Conservation (phyloP, 208 protist genomes). For the Herpetomonas samuelpessoai region DNA sequence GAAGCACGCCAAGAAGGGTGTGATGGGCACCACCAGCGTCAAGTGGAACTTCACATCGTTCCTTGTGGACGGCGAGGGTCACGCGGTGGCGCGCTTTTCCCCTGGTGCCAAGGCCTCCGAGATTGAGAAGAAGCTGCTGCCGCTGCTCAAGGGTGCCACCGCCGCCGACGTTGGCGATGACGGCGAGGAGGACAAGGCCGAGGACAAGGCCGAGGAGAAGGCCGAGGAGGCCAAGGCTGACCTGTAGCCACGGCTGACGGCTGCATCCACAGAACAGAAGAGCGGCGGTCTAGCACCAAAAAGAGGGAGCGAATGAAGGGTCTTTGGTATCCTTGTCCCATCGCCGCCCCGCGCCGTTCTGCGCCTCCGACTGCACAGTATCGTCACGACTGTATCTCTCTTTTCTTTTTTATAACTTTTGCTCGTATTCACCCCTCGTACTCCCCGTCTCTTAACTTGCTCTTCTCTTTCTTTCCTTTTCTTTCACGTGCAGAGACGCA, state of each 20-base stretch:
- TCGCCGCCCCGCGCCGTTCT: background rate
- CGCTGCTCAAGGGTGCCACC: conserved; percentile 28
- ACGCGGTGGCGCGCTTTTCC: conserved; percentile 65
- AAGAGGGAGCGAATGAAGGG: too few relatives aligned
- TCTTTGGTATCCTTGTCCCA: too few relatives aligned
- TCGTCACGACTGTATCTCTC: background rate
- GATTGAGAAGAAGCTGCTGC: conserved; percentile 66
- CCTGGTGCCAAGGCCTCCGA: conserved; percentile 42
- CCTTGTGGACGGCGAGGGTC: conserved; percentile 69
- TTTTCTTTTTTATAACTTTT: conserved; percentile 10
- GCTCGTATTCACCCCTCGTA: too few relatives aligned
- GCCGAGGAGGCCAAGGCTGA: background rate
- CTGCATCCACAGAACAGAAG: background rate
- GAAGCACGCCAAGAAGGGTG: conserved; percentile 61
- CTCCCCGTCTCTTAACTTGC: too few relatives aligned
- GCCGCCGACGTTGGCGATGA: conserved; percentile 1
- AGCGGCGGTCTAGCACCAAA: background rate
- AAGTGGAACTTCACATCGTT: conserved; percentile 97
- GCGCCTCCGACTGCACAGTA: background rate
- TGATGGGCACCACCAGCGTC: conserved; percentile 59
- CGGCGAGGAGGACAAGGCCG: background rate
- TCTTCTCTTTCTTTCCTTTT: too few relatives aligned
- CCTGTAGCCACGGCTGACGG: background rate
- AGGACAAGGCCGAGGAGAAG: background rate
- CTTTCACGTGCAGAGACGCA: too few relatives aligned